phyloP scores from a whole-genome alignment of 306 rosid species.

The Trifolium fragiferum region DNA sequence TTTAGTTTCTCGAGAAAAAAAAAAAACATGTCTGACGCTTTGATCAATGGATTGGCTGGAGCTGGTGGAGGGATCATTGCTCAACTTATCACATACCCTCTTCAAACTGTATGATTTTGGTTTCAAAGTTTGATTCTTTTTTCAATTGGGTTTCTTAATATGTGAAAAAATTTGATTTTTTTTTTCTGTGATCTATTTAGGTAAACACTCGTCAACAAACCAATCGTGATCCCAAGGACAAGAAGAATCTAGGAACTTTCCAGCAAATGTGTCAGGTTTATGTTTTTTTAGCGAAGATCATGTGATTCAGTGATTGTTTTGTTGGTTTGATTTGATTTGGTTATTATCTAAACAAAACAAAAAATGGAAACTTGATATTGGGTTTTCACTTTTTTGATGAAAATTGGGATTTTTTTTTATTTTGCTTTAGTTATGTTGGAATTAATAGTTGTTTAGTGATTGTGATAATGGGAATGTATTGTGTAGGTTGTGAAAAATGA shows the following conservation, averaged over 20 bases:
- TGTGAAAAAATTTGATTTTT: not conserved
- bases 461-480: conserved; percentile 23
- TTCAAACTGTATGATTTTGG: conserved; percentile 66
- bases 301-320: conserved; percentile 27
- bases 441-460: not conserved
- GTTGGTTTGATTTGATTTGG: not conserved
- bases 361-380: conserved; percentile 8
- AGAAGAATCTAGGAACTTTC: conserved; percentile 63
- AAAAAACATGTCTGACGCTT: conserved; percentile 84
- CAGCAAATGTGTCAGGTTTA: conserved; percentile 74
- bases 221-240: conserved; percentile 75
- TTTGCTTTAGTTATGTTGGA: not conserved
- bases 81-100: conserved; percentile 96
- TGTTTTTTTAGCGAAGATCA: conserved; percentile 5
- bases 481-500: conserved; percentile 81
- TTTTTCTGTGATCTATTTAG: conserved; percentile 55
- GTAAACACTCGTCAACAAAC: conserved; percentile 97
- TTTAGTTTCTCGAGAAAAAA: conserved; percentile 32
- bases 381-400: not conserved
- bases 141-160: conserved; percentile 3
- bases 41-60: conserved; percentile 96
- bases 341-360: not conserved
- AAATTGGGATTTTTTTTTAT: not conserved
- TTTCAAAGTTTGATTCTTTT: not conserved
- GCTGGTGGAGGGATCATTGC: conserved; percentile 99